Percentiles rank a stretch among this genome's conserved stretches.
These are phyloP conservation scores for Craterostigma plantagineum DNA, from an alignment of 257 asterid species.

Conservation along the genomic window DNA sequence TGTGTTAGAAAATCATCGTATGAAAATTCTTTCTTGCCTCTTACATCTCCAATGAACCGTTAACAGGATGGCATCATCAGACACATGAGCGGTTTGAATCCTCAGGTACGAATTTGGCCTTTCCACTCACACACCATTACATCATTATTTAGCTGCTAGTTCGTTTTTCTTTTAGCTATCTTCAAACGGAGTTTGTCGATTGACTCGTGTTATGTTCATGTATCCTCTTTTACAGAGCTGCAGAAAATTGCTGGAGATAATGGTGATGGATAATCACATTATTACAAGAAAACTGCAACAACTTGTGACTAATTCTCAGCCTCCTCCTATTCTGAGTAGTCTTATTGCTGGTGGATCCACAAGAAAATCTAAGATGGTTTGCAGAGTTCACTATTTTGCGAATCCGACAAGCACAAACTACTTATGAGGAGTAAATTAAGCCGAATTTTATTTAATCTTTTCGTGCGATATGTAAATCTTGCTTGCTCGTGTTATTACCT, in stretches of 20 bases:
- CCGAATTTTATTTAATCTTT: too few relatives aligned
- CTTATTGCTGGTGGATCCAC: conserved; percentile 24
- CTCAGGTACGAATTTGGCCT: conserved; percentile 70
- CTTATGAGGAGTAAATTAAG: conserved; percentile 20
- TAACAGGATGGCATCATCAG: conserved; percentile 55
- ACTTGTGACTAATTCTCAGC: conserved; percentile 16
- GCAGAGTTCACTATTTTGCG: conserved; percentile 60
- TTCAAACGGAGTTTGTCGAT: too few relatives aligned
- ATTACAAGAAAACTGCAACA: conserved; percentile 41
- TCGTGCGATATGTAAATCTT: too few relatives aligned
- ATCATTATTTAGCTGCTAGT: not conserved
- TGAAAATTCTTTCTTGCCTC: conserved; percentile 1
- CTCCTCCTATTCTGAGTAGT: conserved; percentile 46
- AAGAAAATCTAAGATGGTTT: conserved; percentile 23
- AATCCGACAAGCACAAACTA: conserved; percentile 45
- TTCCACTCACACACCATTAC: not conserved
- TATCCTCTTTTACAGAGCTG: conserved; percentile 56
- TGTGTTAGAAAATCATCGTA: not conserved
- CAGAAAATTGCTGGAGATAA: conserved; percentile 43
- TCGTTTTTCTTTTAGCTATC: not conserved
- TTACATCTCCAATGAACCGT: conserved; percentile 7
- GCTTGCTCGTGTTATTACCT: too few relatives aligned
- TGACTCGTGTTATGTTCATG: not conserved
- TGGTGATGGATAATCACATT: conserved; percentile 56
- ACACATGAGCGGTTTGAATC: conserved; percentile 57